Conservation (phyloP, 2,329 filamentous ascomycete genomes). For the Colletotrichum godetiae region DNA sequence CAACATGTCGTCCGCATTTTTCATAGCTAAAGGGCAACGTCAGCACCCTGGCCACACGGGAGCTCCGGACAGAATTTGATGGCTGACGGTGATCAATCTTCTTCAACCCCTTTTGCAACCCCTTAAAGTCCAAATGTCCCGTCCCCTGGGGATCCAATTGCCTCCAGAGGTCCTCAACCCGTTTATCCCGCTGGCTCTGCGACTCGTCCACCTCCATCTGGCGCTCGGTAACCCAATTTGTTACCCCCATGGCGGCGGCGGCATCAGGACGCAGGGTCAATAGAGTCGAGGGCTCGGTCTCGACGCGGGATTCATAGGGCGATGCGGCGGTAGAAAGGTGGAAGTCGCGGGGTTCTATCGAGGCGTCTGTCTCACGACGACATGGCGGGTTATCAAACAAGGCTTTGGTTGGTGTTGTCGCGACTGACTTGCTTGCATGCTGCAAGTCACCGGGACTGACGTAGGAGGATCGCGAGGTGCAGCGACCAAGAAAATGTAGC, state of each 20-base stretch:
- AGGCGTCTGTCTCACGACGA: conserved; percentile 18
- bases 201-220: conserved; percentile 79
- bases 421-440: conserved; percentile 29
- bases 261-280: conserved; percentile 36
- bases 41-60: conserved; percentile 13
- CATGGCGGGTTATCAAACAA: conserved; percentile 21
- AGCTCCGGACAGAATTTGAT: conserved; percentile 6
- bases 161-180: conserved; percentile 86
- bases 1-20: conserved; percentile 91
- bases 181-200: conserved; percentile 81
- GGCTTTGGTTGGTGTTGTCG: conserved; percentile 20
- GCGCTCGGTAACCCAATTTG: conserved; percentile 63
- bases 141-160: conserved; percentile 81
- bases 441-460: conserved; percentile 35
- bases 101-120: conserved; percentile 83
- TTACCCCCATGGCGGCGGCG: conserved; percentile 52
- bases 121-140: conserved; percentile 86
- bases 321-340: neutral
- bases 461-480: conserved; percentile 35
- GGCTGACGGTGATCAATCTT: conserved; percentile 90
- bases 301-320: conserved; percentile 39
- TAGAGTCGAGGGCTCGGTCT: conserved; percentile 44
- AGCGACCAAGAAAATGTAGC: conserved; percentile 33
- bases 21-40: conserved; percentile 66
- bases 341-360: neutral